Base-by-base conservation (phyloP, 2,329 filamentous ascomycete genomes). In the Phialophora expanda region DNA sequence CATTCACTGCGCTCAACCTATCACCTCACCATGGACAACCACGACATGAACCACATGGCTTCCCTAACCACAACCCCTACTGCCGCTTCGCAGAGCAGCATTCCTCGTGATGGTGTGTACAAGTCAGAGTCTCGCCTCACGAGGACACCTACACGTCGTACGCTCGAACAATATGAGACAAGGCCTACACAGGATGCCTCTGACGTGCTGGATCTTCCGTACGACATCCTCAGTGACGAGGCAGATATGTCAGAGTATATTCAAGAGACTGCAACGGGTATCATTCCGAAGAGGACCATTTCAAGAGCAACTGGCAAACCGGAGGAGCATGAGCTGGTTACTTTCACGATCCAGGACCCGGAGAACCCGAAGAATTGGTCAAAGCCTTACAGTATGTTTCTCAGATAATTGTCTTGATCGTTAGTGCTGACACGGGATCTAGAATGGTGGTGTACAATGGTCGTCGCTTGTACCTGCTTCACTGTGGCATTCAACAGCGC, bases 281-380 rank as follows among this genome's bases (percentile, higher is more conserved):
- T 86, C 61, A 90, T 92, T 69, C 81, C 86, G 26, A 82, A 80
- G 70, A 78, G 79, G 46, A 76, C 83, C 22, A 78, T 78, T 70
- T 86, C 90, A 3, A 85, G 89, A 56, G 81, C 81, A 0, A 82
- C 80, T 1, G 82, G 83, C 2, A 76, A 80, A 60, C 75, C 81
- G n/a, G 79, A 82, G 69, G 78, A 82, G 32, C 88, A 86, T 74
- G 86, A 88, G 65, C 80, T 91, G 9, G 88, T 91, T 38, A 90
- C 89, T 0, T 96, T 95, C 74, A 85, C 83, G 3, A 83, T 88
- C 2, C 80, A 87, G 65, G 91, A 95, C 75, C 85, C 86, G 0
- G 90, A 89, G 69, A 94, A 94, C 73, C 91, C 92, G 0, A 94
- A 94, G 83, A 95, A 94, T 77, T 95, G 90, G 90, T 87, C 85